Percentiles rank a stretch among this genome's conserved stretches.
Conservation (phyloP, 345 rosid species). For the Dimocarpus longan region DNA sequence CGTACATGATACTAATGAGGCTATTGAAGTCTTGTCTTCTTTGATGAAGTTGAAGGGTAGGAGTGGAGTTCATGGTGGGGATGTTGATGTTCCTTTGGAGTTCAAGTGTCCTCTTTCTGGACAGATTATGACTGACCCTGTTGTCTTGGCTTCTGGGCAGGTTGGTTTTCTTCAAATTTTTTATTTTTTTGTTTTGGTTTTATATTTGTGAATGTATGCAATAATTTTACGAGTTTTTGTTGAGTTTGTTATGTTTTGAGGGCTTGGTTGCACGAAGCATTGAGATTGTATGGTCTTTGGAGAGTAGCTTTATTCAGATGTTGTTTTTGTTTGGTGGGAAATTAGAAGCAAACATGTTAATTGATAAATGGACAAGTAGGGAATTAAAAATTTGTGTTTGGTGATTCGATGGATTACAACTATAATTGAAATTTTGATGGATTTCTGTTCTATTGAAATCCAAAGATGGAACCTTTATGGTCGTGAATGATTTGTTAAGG, state of each 20-base stretch:
- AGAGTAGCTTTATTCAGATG: background rate
- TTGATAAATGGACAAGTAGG: background rate
- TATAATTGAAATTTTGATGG: background rate
- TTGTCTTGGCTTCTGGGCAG: conserved; percentile 59
- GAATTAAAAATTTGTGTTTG: background rate
- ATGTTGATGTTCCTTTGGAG: conserved; percentile 31
- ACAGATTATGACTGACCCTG: conserved; percentile 57
- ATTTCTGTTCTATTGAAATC: background rate
- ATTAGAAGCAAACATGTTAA: background rate
- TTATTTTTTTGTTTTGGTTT: background rate
- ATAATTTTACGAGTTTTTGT: background rate
- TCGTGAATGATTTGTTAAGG: background rate
- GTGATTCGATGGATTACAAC: background rate
- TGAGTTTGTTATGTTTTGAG: background rate
- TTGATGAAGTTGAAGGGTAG: conserved; percentile 35
- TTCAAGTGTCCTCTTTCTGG: conserved; percentile 53
- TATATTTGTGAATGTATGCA: background rate
- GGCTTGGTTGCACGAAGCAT: background rate
- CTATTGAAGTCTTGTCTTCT: conserved; percentile 34
- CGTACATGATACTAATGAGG: conserved; percentile 36
- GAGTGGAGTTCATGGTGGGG: conserved; percentile 15
- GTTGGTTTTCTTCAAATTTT: conserved; percentile 30
- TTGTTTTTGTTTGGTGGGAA: background rate
- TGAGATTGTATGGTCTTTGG: background rate
- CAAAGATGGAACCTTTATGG: background rate